These are phyloP conservation scores for Populus hybrid DNA, from an alignment of 441 rosid genomes.

Conservation along the genomic window DNA sequence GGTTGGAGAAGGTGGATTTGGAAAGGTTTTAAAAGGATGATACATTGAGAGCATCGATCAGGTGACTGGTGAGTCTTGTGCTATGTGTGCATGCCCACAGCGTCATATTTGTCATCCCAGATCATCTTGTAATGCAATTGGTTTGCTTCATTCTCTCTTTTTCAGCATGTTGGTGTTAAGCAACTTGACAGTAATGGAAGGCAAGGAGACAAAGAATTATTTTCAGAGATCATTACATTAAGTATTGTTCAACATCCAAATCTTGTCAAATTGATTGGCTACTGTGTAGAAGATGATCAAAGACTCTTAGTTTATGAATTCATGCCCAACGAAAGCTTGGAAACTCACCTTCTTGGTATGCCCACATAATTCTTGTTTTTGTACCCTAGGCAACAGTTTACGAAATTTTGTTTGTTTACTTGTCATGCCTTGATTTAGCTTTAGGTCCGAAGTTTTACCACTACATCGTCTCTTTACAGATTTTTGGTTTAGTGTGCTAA, in stretches of 20 bases:
- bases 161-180: slow-evolving; percentile 75
- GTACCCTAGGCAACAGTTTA: not conserved
- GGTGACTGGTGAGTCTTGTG: slow-evolving; percentile 32
- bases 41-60: slow-evolving; percentile 36
- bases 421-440: not conserved
- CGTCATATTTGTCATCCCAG: not conserved
- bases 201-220: slow-evolving; percentile 86
- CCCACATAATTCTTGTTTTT: too few relatives aligned
- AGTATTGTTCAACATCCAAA: slow-evolving; percentile 35
- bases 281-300: not conserved
- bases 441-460: not conserved
- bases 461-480: not conserved
- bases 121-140: not conserved
- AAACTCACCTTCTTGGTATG: not conserved
- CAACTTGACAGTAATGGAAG: slow-evolving; percentile 81
- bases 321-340: not conserved
- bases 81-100: not conserved
- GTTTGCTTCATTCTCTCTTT: slow-evolving; percentile 1
- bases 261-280: not conserved
- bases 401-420: not conserved
- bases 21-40: slow-evolving; percentile 77
- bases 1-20: slow-evolving; percentile 95
- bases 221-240: slow-evolving; percentile 76
- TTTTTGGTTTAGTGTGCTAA: not conserved
- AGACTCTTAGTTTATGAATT: not conserved